Base-by-base conservation (phyloP, 2,329 filamentous ascomycete species). In the Neofusicoccum cordaticola region DNA sequence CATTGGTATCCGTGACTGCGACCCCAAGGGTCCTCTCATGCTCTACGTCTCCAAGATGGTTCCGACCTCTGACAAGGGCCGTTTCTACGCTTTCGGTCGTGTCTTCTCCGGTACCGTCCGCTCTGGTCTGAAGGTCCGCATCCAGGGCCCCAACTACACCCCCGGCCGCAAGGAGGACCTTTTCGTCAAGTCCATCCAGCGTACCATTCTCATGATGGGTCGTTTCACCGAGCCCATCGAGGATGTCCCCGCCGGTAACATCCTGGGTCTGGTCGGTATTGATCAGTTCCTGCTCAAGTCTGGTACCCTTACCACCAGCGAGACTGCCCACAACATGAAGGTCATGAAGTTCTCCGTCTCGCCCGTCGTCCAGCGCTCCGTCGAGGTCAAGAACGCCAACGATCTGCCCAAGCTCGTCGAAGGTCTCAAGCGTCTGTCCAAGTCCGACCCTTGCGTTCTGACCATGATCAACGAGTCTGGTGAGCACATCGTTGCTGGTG, bases 311-410 rank as follows among this genome's bases (percentile, higher is more conserved):
- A 97, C 93, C 83, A 98, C 94, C 80, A 89, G 87, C 79, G 95
- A 99, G 73, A 96, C 92, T 71, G 94, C 95, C 80, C 95, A 99
- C 90, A 99, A 99, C 90, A 85, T 99, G 78, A 98, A 98, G 90
- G 95, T 99, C 85, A 99, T 99, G 95, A 98, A 97, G 88, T 99
- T 99, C 91, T 99, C 95, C 78, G 95, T 99, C 81, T 98, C 95
- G 67, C 95, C 95, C 76, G 95, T 99, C 84, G 95, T 99, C 72
- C 94, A 91, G 85, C 94, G 94, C 74, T 97, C 95, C 82, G 95
- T 99, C 77, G 92, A 97, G 85, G 94, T 97, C 86, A 98, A 98
- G 92, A 99, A 99, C 85, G 95, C 95, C 77, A 93, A 96, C 85
- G 95, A 99, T 87, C 89, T 99, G 70, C 95, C 95, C 83, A 99